These are phyloP conservation scores for Coemansia sp. DNA, from an alignment of 192 early-diverging fungal species.

Conservation along the genomic window DNA sequence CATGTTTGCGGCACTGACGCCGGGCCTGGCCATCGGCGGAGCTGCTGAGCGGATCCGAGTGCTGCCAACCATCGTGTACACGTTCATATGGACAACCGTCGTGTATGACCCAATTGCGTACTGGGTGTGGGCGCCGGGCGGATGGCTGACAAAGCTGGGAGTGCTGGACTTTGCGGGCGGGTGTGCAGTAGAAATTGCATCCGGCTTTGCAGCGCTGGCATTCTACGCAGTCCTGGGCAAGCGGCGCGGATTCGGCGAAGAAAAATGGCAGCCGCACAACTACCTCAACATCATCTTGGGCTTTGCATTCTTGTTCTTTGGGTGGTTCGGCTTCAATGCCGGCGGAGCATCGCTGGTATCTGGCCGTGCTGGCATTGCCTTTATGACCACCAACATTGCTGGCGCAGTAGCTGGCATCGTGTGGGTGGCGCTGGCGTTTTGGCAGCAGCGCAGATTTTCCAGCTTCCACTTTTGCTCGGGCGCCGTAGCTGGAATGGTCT, in stretches of 20 bases:
- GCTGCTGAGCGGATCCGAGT: constrained; percentile 73
- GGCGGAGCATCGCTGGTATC: constrained; percentile 71
- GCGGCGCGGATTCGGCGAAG: constrained; percentile 59
- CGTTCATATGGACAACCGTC: constrained; percentile 67
- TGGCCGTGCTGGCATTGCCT: constrained; percentile 70
- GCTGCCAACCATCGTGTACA: constrained; percentile 62
- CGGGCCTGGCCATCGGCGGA: constrained; percentile 67
- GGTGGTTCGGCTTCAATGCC: constrained; percentile 90
- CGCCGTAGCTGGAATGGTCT: constrained; percentile 84
- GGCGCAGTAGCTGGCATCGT: constrained; percentile 67
- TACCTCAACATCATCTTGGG: constrained; percentile 82
- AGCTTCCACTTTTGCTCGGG: constrained; percentile 87
- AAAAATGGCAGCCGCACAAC: constrained; percentile 74
- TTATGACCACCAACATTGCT: constrained; percentile 73
- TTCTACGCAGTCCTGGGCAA: constrained; percentile 80
- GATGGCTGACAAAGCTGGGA: constrained; percentile 74
- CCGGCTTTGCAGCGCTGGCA: constrained; percentile 79
- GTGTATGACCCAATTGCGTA: constrained; percentile 76
- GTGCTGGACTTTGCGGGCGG: constrained; percentile 87
- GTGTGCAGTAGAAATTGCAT: constrained; percentile 79
- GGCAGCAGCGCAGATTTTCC: constrained; percentile 67
- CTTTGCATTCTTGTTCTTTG: constrained; percentile 78
- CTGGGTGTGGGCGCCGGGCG: constrained; percentile 80
- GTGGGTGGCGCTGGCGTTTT: constrained; percentile 73
- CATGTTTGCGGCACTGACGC: constrained; percentile 78